Evolutionary conservation across 495 filamentous ascomycete genomes (phyloP), one percentile per base, ranked within the genome.

Genomic region (Ramalina intermedia): DNA sequence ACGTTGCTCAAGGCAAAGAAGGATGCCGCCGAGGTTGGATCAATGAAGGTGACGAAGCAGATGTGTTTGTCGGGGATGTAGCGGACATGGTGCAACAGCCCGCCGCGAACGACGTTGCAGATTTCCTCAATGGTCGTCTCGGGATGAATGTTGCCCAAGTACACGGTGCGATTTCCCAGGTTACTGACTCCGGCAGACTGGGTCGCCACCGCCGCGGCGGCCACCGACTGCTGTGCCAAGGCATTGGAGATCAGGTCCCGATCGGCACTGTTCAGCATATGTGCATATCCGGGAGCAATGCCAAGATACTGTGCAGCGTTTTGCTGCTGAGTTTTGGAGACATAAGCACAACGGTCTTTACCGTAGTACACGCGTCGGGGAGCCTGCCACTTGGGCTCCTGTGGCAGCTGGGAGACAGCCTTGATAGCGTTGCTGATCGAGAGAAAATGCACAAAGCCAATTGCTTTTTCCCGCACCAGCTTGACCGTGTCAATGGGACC

Each of bases 51-150:
- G 37, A 98, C 91, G 57, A 98, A 98, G 72, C 91, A 98, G 57
- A 96, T 98, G 66, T 98, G 91, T 74, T 98, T 98, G 70, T 98
- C 91, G 23, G 91, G 93, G 56, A 98, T 98, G 67, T 96, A 98
- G 47, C 91, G 87, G 65, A 98, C 91, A 64, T 98, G 91, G 63
- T 98, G 91, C 59, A 98, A 70, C 50, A 96, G 71, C 52, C 89
- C 89, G 39, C 89, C 89, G 43, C 89, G 80, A 24, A 96, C 89
- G 42, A 96, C 89, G 58, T 96, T 96, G 71, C 89, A 96, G 63
- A 96, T 96, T 63, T 95, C 91, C 66, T 96, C 91, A 55, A 96
- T 90, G 2, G 91, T 96, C 1, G 91, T 98, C 66, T 98, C 91
- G 0, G 91, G 91, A 64, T 98, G 91, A 56, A 98, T 98, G 67